phyloP scores from a whole-genome alignment of 2,329 filamentous ascomycete species.

The Thielaviopsis punctulata region DNA sequence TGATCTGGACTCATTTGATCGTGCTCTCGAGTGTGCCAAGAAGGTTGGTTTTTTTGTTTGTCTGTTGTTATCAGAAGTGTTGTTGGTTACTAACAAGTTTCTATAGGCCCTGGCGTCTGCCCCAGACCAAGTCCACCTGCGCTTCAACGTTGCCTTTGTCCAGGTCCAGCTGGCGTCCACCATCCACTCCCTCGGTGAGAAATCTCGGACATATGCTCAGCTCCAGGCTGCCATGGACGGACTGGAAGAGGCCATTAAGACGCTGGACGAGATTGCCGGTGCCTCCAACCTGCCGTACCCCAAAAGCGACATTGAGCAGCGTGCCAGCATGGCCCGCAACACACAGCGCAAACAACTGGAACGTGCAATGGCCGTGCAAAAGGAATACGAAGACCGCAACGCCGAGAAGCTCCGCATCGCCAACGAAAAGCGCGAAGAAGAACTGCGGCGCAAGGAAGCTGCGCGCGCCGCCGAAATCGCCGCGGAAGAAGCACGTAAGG shows the following conservation, averaged over 20 bases:
- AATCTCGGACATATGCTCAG: conserved; percentile 60
- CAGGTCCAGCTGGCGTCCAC: conserved; percentile 84
- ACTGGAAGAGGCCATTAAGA: conserved; percentile 69
- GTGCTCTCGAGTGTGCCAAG: conserved; percentile 42
- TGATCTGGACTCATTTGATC: conserved; percentile 39
- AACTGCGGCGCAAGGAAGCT: conserved; percentile 62
- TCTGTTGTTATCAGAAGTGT: neutral
- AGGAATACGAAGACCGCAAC: conserved; percentile 85
- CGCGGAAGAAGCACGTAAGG: conserved; percentile 54
- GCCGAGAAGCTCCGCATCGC: conserved; percentile 73
- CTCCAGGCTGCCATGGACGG: conserved; percentile 65
- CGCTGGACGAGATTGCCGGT: conserved; percentile 44
- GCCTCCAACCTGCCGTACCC: conserved; percentile 67
- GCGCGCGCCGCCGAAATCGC: conserved; percentile 51
- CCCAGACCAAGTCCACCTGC: conserved; percentile 74
- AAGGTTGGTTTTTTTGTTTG: conserved; percentile 30
- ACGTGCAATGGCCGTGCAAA: conserved; percentile 66
- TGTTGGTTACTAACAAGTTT: neutral
- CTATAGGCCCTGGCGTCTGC: conserved; percentile 54
- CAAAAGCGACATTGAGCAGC: conserved; percentile 75
- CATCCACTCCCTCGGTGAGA: conserved; percentile 57
- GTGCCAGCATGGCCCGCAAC: conserved; percentile 92
- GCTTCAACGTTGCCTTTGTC: conserved; percentile 96
- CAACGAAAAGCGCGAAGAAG: conserved; percentile 61
- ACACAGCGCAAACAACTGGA: conserved; percentile 88